Conservation (phyloP, 768 basidiomycete genomes). For the Mycena rebaudengoi region DNA sequence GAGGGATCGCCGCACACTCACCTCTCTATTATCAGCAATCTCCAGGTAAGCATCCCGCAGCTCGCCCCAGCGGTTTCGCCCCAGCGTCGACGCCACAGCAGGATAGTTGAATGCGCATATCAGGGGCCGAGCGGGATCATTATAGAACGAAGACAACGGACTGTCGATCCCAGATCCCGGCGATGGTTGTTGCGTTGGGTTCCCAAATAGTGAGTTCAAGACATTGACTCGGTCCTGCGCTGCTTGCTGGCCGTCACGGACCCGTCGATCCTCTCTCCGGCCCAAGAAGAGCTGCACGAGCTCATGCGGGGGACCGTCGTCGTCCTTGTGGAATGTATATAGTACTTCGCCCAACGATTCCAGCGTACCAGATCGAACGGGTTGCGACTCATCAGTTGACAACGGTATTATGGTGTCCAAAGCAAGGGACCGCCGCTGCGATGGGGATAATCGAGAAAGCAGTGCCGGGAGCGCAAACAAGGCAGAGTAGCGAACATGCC, state of each 20-base stretch:
- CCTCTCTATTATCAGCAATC: constrained; percentile 65
- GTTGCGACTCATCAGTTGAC: constrained; percentile 65
- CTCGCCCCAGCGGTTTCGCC: constrained; percentile 75
- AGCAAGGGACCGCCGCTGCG: constrained; percentile 69
- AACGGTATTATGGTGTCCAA: constrained; percentile 71
- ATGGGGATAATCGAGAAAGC: constrained; percentile 67
- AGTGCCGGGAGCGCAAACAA: constrained; percentile 87
- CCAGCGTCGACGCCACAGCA: constrained; percentile 86
- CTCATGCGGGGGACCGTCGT: constrained; percentile 74
- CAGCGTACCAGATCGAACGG: constrained; percentile 81
- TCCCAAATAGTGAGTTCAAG: constrained; percentile 24
- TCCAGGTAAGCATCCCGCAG: constrained; percentile 73
- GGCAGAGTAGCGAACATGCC: constrained; percentile 89
- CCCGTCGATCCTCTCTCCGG: constrained; percentile 50
- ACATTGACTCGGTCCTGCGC: constrained; percentile 23
- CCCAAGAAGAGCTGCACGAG: constrained; percentile 84
- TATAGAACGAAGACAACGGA: constrained; percentile 56
- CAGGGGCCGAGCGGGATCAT: constrained; percentile 76
- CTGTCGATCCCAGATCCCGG: constrained; percentile 1
- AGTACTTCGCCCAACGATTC: constrained; percentile 92
- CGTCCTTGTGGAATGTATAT: constrained; percentile 76
- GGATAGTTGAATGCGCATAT: constrained; percentile 93
- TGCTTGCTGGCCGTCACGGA: constrained; percentile 48
- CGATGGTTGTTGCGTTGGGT: not conserved
- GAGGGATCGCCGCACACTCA: constrained; percentile 78